Evolutionary conservation across 2,329 filamentous ascomycete genomes (phyloP).

Genomic region (Coniella vitis): DNA sequence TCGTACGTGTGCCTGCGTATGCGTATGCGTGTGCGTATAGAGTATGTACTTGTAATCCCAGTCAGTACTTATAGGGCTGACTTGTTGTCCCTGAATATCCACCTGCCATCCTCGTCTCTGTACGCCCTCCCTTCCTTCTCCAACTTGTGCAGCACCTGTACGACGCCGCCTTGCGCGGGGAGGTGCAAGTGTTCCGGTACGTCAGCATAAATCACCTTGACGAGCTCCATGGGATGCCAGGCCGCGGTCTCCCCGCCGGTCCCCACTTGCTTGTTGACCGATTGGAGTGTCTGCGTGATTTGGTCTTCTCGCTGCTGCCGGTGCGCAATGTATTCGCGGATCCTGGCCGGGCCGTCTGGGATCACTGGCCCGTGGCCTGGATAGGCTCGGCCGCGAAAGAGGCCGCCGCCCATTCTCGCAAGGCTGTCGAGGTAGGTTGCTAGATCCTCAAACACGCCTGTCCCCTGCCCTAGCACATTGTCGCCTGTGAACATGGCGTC

Average conservation of each 20-base stretch:
- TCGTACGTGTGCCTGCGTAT: no score
- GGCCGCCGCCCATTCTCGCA: constrained; percentile 44
- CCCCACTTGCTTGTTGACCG: constrained; percentile 19
- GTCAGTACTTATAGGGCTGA: constrained; percentile 35
- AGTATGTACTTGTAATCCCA: background rate
- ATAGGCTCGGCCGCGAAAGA: constrained; percentile 66
- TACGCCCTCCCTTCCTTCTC: constrained; percentile 62
- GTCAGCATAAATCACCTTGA: constrained; percentile 79
- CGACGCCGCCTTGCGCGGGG: constrained; percentile 68
- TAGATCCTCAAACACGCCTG: constrained; percentile 65
- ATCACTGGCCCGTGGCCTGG: constrained; percentile 83
- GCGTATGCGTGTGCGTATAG: background rate
- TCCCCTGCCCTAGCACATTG: constrained; percentile 69
- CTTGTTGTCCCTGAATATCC: constrained; percentile 36
- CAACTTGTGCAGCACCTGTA: constrained; percentile 76
- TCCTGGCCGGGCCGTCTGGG: constrained; percentile 61
- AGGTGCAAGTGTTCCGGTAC: constrained; percentile 68
- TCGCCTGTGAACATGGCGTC: constrained; percentile 64
- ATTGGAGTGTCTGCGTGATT: constrained; percentile 58
- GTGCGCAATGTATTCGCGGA: constrained; percentile 79
- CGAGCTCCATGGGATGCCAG: constrained; percentile 73
- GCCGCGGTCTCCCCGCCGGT: constrained; percentile 21
- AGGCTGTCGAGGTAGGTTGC: constrained; percentile 54
- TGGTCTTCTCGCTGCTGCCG: constrained; percentile 73
- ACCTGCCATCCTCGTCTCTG: constrained; percentile 28